These are phyloP conservation scores for Fusarium sp. DNA, from an alignment of 2,329 filamentous ascomycete species.

Conservation along the genomic window DNA sequence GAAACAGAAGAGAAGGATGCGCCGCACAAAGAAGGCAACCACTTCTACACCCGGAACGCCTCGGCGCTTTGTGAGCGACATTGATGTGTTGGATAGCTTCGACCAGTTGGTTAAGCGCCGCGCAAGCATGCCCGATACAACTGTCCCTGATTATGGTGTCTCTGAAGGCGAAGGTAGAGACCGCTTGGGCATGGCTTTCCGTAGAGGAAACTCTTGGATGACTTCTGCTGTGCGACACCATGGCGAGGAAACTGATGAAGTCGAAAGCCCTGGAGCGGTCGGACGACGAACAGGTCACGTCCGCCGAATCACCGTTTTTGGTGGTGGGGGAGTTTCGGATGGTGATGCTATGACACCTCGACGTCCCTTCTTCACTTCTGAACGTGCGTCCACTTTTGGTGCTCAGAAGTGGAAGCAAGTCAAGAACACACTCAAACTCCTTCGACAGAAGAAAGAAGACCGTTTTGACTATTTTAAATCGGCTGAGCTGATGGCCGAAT, in stretches of 20 bases:
- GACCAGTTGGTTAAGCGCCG: conserved; percentile 68
- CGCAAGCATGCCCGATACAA: conserved; percentile 70
- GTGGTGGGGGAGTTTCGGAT: conserved; percentile 71
- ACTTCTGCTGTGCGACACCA: conserved; percentile 58
- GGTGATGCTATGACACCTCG: conserved; percentile 66
- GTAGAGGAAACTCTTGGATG: conserved; percentile 68
- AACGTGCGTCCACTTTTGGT: conserved; percentile 76
- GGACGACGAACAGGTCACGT: conserved; percentile 69
- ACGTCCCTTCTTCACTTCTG: conserved; percentile 67
- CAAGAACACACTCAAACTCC: conserved; percentile 84
- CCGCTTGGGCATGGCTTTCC: conserved; percentile 59
- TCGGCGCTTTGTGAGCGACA: conserved; percentile 54
- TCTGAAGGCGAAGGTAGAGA: conserved; percentile 81
- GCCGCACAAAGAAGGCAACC: conserved; percentile 62
- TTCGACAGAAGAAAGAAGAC: conserved; percentile 85
- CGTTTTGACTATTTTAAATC: conserved; percentile 95
- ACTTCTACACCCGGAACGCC: conserved; percentile 74
- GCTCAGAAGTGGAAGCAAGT: conserved; percentile 92
- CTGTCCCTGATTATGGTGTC: conserved; percentile 68
- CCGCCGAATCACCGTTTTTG: conserved; percentile 72
- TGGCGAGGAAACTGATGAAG: conserved; percentile 61
- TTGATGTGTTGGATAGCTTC: conserved; percentile 53
- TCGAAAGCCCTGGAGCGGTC: conserved; percentile 57
- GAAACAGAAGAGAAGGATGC: conserved; percentile 72
- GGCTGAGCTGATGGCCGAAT: conserved; percentile 93